Percentiles rank a stretch among this genome's conserved stretches.
Evolutionary conservation across 768 basidiomycete species (phyloP).

Genomic region (Leccinum boreale): DNA sequence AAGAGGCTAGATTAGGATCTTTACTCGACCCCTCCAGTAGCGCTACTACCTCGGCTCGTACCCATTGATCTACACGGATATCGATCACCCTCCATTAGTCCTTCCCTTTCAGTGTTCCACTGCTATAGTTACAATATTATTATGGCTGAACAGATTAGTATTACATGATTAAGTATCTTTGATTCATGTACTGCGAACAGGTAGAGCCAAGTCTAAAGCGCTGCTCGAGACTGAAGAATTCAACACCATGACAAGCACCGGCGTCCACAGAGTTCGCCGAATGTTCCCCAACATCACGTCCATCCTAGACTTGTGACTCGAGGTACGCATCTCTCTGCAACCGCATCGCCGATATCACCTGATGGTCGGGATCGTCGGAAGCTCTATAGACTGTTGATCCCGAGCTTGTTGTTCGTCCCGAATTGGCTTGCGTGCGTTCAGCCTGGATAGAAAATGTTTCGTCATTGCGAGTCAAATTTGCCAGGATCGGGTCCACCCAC

Average conservation of each 20-base stretch:
- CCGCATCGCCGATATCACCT: not conserved
- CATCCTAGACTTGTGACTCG: not conserved
- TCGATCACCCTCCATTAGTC: not conserved
- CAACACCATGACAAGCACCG: not conserved
- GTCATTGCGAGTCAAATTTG: not conserved
- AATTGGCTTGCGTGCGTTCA: constrained; percentile 18
- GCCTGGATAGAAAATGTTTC: not conserved
- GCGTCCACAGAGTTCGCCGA: not conserved
- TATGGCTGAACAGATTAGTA: not conserved
- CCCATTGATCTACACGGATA: not conserved
- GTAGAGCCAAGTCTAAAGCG: not conserved
- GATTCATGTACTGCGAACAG: not conserved
- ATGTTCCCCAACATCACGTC: not conserved
- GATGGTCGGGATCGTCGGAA: not conserved
- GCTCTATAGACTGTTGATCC: not conserved
- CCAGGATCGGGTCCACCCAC: constrained; percentile 10
- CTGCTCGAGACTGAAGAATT: not conserved
- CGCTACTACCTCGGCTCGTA: not conserved
- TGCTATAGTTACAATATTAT: not conserved
- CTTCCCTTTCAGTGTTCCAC: not conserved
- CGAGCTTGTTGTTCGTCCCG: constrained; percentile 13
- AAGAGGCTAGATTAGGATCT: not conserved
- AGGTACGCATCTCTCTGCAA: not conserved
- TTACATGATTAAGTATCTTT: not conserved
- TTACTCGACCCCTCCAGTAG: not conserved